These are phyloP conservation scores for Hansenula anomala DNA, from an alignment of 1,139 yeast genomes.

Conservation along the genomic window DNA sequence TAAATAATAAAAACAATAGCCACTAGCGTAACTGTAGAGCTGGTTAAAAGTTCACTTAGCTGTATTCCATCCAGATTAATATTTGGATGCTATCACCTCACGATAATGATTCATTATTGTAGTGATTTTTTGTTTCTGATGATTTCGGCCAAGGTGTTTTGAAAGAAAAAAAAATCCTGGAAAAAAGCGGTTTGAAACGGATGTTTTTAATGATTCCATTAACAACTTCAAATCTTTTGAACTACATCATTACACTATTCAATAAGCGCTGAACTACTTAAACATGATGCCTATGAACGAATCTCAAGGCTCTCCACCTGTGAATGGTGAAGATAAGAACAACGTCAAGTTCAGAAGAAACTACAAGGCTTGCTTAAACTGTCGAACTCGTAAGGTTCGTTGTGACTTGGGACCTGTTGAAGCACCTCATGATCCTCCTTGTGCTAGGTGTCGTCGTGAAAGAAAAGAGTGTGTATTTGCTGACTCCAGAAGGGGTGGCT, in stretches of 20 bases:
- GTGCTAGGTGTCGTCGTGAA: conserved; percentile 80
- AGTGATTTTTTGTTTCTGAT: too few relatives aligned
- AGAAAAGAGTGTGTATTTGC: conserved; percentile 77
- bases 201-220: too few relatives aligned
- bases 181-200: conserved; percentile 1
- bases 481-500: conserved; percentile 32
- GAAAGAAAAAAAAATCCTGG: not conserved
- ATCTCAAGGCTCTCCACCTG: not conserved
- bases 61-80: too few relatives aligned
- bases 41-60: too few relatives aligned
- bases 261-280: not conserved
- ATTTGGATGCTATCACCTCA: too few relatives aligned
- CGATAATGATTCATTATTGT: too few relatives aligned
- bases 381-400: conserved; percentile 76
- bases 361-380: conserved; percentile 79
- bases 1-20: too few relatives aligned
- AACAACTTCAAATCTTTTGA: too few relatives aligned
- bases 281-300: too few relatives aligned
- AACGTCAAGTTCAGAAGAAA: conserved; percentile 39
- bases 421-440: conserved; percentile 74
- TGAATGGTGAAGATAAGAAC: conserved; percentile 11
- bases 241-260: too few relatives aligned
- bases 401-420: conserved; percentile 81
- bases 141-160: not conserved
- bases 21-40: too few relatives aligned